Conservation (phyloP, 2,329 filamentous ascomycete species). For the Colletotrichum tabaci region DNA sequence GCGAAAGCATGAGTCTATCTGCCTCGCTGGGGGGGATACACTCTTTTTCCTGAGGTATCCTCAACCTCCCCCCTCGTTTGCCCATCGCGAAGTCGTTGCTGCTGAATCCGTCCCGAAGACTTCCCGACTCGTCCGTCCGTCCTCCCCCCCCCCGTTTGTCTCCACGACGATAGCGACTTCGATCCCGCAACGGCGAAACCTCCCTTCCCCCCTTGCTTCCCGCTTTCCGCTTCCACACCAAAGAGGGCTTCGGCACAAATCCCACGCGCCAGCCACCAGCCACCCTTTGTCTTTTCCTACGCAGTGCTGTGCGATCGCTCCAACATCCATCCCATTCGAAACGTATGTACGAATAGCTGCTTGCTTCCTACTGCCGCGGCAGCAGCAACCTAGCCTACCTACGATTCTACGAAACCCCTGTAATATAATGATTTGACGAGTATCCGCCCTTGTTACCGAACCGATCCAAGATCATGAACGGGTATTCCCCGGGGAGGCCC, state of each 20-base stretch:
- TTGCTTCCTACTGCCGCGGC: constrained; percentile 35
- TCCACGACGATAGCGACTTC: constrained; percentile 36
- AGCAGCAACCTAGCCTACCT: constrained; percentile 18
- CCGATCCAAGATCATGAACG: constrained; percentile 54
- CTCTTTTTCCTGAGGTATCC: background rate
- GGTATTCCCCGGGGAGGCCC: constrained; percentile 52
- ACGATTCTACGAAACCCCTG: constrained; percentile 25
- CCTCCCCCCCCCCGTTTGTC: background rate
- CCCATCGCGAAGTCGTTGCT: background rate
- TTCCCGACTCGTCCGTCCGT: background rate
- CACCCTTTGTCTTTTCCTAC: constrained; percentile 23
- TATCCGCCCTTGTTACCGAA: constrained; percentile 7
- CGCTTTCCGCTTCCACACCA: constrained; percentile 1
- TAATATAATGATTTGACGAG: constrained; percentile 43
- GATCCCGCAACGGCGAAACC: constrained; percentile 21
- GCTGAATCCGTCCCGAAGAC: constrained; percentile 11
- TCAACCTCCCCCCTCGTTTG: constrained; percentile 5
- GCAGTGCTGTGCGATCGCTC: constrained; percentile 16
- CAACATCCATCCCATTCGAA: constrained; percentile 16
- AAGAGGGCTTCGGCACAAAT: constrained; percentile 37
- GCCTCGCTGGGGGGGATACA: background rate
- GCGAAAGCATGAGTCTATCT: constrained; percentile 14
- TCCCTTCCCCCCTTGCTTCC: constrained; percentile 22
- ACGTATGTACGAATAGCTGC: constrained; percentile 11
- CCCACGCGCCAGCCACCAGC: constrained; percentile 36